Evolutionary conservation across 306 rosid species (phyloP).

Genomic region (Begonia peltatifolia): DNA sequence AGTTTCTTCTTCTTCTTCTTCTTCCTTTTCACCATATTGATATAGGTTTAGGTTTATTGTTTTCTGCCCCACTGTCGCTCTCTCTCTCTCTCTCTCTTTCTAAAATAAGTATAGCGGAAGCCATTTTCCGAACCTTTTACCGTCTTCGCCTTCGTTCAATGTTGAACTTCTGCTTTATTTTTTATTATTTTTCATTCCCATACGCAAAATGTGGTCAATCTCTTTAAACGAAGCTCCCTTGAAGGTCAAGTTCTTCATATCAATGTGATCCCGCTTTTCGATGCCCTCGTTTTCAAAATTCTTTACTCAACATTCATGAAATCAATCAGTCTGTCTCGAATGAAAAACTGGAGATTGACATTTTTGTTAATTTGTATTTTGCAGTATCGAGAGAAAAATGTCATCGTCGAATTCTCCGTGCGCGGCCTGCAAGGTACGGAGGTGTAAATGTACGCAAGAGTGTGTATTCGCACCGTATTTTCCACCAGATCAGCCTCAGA

Average conservation of each 20-base stretch:
- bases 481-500: constrained; percentile 86
- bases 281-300: constrained; percentile 1
- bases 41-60: constrained; percentile 19
- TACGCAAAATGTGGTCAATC: constrained; percentile 10
- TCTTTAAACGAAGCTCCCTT: constrained; percentile 9
- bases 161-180: background rate
- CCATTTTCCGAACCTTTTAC: constrained; percentile 3
- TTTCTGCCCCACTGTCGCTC: constrained; percentile 28
- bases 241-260: constrained; percentile 9
- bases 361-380: background rate
- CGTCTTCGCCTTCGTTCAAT: background rate
- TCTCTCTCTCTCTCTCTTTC: constrained; percentile 11
- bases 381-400: constrained; percentile 1
- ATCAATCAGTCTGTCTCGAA: constrained; percentile 2
- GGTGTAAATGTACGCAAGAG: constrained; percentile 85
- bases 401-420: constrained; percentile 60
- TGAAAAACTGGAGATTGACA: background rate
- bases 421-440: constrained; percentile 71
- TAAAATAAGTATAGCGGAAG: constrained; percentile 13
- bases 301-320: background rate
- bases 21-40: background rate
- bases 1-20: constrained; percentile 14
- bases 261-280: constrained; percentile 15
- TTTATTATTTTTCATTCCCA: constrained; percentile 1
- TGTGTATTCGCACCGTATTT: constrained; percentile 92